A percentile compares a stretch with the other conserved stretches of the same genome.
Evolutionary conservation across 352 stramenopile species (phyloP).

Genomic region (Phytophthora ohioensis): DNA sequence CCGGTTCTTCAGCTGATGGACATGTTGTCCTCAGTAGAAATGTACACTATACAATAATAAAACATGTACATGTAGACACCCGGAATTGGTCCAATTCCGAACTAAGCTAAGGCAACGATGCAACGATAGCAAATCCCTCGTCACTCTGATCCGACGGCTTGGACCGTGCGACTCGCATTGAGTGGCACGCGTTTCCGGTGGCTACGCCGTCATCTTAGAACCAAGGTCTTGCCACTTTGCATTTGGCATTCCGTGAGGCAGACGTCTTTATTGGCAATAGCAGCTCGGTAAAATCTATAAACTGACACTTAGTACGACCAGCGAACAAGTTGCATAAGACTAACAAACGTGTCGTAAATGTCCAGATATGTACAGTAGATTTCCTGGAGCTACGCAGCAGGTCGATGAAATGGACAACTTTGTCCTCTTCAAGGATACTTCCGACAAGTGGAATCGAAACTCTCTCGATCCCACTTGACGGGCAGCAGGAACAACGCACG

Average conservation of each 20-base stretch:
- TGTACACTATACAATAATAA: no score
- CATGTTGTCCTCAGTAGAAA: background rate
- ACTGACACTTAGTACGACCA: conserved; percentile 14
- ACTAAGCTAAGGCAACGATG: conserved; percentile 14
- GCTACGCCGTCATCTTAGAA: conserved; percentile 12
- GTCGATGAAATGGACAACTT: conserved; percentile 60
- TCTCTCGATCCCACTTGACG: no score
- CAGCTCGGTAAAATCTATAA: background rate
- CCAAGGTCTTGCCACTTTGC: background rate
- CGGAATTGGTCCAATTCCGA: background rate
- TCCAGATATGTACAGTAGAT: conserved; percentile 14
- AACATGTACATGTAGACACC: no score
- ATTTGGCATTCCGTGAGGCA: conserved; percentile 10
- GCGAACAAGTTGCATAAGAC: conserved; percentile 4
- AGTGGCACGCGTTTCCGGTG: conserved; percentile 29
- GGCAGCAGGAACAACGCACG: conserved; percentile 28
- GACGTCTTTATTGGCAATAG: background rate
- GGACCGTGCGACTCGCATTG: conserved; percentile 13
- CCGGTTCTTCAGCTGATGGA: conserved; percentile 1
- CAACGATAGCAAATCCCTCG: conserved; percentile 29
- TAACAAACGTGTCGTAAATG: conserved; percentile 2
- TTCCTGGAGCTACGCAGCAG: conserved; percentile 23
- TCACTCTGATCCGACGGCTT: conserved; percentile 21
- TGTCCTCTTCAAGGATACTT: conserved; percentile 46
- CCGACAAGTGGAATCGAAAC: conserved; percentile 58